These are phyloP conservation scores for Pichia phayaonensis DNA, from an alignment of 805 yeast genomes.

Conservation along the genomic window DNA sequence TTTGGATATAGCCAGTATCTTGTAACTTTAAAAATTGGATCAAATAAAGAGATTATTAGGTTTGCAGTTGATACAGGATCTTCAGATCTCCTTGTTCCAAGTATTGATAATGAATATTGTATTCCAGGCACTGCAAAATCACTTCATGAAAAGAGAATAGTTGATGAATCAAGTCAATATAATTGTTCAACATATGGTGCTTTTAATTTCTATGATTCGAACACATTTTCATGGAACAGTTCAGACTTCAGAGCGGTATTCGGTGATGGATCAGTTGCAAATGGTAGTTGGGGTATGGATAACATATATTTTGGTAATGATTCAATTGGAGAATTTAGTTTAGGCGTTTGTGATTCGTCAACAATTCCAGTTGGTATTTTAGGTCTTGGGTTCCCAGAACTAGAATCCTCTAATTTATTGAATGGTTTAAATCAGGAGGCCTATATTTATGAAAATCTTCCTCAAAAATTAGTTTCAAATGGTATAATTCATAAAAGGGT, in stretches of 20 bases:
- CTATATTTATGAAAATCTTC: conserved; percentile 57
- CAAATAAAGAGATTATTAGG: conserved; percentile 45
- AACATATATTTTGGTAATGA: conserved; percentile 42
- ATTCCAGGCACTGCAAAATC: conserved; percentile 4
- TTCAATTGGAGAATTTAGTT: conserved; percentile 42
- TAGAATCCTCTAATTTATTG: conserved; percentile 40
- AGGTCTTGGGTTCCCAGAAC: conserved; percentile 62
- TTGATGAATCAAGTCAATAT: conserved; percentile 6
- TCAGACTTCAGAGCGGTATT: conserved; percentile 37
- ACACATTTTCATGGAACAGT: conserved; percentile 32
- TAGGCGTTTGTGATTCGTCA: conserved; percentile 66
- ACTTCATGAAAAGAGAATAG: not conserved
- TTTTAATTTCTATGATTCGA: conserved; percentile 35
- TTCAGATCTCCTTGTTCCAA: conserved; percentile 61
- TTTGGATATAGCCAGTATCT: conserved; percentile 28
- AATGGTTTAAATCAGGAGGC: conserved; percentile 2
- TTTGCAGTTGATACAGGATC: conserved; percentile 73
- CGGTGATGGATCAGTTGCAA: conserved; percentile 40
- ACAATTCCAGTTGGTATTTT: conserved; percentile 62
- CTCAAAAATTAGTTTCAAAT: conserved; percentile 46
- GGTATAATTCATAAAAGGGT: conserved; percentile 48
- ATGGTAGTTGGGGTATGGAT: conserved; percentile 57
- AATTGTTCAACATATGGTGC: conserved; percentile 42
- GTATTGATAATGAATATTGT: conserved; percentile 41
- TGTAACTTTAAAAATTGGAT: conserved; percentile 44